Percentiles rank a stretch among this genome's conserved stretches.
phyloP scores from a whole-genome alignment of 495 filamentous ascomycete species.

The Trichoderma erinaceum region DNA sequence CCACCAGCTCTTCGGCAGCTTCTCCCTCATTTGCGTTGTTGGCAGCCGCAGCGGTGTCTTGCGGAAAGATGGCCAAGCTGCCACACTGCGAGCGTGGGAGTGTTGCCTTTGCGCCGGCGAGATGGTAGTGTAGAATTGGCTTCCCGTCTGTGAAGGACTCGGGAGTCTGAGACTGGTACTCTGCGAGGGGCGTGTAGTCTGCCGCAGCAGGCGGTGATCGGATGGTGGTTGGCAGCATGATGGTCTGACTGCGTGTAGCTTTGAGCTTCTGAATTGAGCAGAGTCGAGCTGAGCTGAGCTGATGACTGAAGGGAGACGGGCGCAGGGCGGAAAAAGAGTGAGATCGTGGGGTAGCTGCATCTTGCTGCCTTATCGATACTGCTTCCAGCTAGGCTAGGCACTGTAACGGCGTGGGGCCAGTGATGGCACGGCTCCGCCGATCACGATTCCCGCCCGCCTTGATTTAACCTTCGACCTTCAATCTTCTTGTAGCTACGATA shows the following conservation, averaged over 20 bases:
- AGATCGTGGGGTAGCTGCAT: constrained; percentile 17
- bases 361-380: constrained; percentile 17
- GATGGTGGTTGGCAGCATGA: constrained; percentile 22
- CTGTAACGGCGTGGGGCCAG: constrained; percentile 8
- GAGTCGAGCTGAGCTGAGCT: background rate
- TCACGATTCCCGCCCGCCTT: background rate
- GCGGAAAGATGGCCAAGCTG: constrained; percentile 47
- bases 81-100: constrained; percentile 34
- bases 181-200: constrained; percentile 65
- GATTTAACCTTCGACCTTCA: background rate
- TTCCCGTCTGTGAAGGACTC: constrained; percentile 72
- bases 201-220: constrained; percentile 34
- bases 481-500: background rate
- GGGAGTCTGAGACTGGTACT: constrained; percentile 82
- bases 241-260: background rate
- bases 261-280: background rate
- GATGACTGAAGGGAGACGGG: background rate
- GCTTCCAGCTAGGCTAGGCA: background rate
- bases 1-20: constrained; percentile 28
- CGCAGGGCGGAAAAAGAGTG: constrained; percentile 14
- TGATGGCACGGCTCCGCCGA: background rate
- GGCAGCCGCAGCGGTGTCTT: constrained; percentile 21
- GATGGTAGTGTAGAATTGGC: constrained; percentile 74
- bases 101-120: constrained; percentile 56
- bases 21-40: constrained; percentile 30